A percentile compares a stretch with the other conserved stretches of the same genome.
Conservation (phyloP, 2,329 filamentous ascomycete species). For the Exophiala bonariae region DNA sequence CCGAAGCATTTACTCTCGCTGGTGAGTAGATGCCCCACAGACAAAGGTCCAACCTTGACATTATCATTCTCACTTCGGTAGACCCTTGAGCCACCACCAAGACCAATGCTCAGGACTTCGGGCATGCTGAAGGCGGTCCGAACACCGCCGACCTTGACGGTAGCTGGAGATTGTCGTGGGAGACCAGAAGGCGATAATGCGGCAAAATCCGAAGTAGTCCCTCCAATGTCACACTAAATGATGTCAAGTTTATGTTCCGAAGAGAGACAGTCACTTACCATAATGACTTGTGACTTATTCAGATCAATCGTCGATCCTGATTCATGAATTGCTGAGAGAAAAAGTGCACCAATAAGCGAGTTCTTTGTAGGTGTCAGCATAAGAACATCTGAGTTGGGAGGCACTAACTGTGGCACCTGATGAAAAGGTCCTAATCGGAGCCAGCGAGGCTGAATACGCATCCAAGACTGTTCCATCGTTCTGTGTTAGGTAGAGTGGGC, state of each 20-base stretch:
- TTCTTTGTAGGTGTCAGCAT: too few relatives aligned
- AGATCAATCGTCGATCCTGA: slow-evolving; percentile 13
- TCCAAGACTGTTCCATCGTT: slow-evolving; percentile 44
- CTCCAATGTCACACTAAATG: slow-evolving; percentile 62
- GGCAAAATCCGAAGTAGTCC: slow-evolving; percentile 66
- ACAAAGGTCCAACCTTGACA: slow-evolving; percentile 55
- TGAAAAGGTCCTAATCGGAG: slow-evolving; percentile 63
- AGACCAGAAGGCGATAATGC: slow-evolving; percentile 62
- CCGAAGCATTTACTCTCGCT: slow-evolving; percentile 53
- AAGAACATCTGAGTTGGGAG: too few relatives aligned
- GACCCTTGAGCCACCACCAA: slow-evolving; percentile 51
- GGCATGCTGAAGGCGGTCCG: slow-evolving; percentile 60
- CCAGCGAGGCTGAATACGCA: slow-evolving; percentile 51
- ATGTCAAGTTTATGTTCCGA: too few relatives aligned
- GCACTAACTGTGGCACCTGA: slow-evolving; percentile 63
- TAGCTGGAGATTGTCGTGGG: slow-evolving; percentile 60
- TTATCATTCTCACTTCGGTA: slow-evolving; percentile 30
- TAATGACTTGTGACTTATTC: slow-evolving; percentile 36
- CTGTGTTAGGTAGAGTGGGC: slow-evolving; percentile 61
- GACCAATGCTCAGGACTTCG: slow-evolving; percentile 55
- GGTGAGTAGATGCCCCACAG: slow-evolving; percentile 53
- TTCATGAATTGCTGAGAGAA: slow-evolving; percentile 43
- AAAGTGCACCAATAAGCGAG: slow-evolving; percentile 58
- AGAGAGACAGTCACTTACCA: slow-evolving; percentile 35
- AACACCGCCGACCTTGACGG: slow-evolving; percentile 58